Conservation (phyloP, 2,329 filamentous ascomycete species). For the Alternaria brassicicola region DNA sequence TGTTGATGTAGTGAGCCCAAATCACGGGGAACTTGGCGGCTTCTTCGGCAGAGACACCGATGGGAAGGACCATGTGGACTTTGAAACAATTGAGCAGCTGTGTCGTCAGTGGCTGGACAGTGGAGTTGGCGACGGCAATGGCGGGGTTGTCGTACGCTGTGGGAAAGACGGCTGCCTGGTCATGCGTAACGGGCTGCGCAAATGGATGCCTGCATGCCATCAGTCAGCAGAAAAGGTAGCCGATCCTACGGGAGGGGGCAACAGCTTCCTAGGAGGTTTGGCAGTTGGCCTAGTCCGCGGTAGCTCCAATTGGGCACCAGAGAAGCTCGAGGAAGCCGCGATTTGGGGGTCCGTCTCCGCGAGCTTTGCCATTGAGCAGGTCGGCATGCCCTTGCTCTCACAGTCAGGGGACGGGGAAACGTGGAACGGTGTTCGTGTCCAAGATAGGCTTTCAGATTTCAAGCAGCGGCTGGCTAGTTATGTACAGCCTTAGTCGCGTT, state of each 20-base stretch:
- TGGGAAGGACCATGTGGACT: slow-evolving; percentile 44
- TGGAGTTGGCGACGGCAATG: slow-evolving; percentile 46
- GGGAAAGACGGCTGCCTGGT: slow-evolving; percentile 74
- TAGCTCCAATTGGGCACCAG: slow-evolving; percentile 54
- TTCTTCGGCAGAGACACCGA: slow-evolving; percentile 69
- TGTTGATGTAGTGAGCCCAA: slow-evolving; percentile 73
- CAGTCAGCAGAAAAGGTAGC: slow-evolving; percentile 64
- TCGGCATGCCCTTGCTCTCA: slow-evolving; percentile 73
- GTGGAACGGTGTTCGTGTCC: slow-evolving; percentile 57
- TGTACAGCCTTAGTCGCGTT: slow-evolving; percentile 45
- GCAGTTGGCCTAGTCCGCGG: slow-evolving; percentile 61
- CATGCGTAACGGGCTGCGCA: slow-evolving; percentile 45
- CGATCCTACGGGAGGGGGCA: slow-evolving; percentile 95
- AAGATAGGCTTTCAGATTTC: slow-evolving; percentile 52
- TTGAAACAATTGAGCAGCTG: slow-evolving; percentile 50
- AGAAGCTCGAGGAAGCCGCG: slow-evolving; percentile 70
- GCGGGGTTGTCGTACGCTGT: slow-evolving; percentile 71
- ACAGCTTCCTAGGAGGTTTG: slow-evolving; percentile 77
- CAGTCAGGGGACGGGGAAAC: slow-evolving; percentile 44
- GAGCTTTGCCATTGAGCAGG: slow-evolving; percentile 93
- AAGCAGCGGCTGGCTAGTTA: slow-evolving; percentile 47
- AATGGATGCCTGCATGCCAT: slow-evolving; percentile 83
- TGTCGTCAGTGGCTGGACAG: slow-evolving; percentile 46
- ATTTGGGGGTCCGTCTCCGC: slow-evolving; percentile 82
- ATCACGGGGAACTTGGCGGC: slow-evolving; percentile 84